phyloP scores from a whole-genome alignment of 1,284 basidiomycete species.

The Grifola frondosa region DNA sequence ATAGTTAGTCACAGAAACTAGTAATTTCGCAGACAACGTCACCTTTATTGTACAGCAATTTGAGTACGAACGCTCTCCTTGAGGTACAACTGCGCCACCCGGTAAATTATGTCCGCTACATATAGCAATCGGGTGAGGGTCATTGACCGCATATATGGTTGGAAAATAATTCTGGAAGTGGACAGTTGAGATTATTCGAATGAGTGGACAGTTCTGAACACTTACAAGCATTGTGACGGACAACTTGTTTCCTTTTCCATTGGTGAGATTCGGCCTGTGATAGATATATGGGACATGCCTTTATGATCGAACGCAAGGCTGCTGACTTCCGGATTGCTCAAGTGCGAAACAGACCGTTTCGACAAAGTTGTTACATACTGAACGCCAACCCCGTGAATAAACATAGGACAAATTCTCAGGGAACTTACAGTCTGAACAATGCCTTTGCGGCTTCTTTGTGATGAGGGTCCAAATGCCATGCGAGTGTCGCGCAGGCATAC shows the following conservation, averaged over 20 bases:
- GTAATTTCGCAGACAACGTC: conserved; percentile 1
- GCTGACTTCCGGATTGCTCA: conserved; percentile 62
- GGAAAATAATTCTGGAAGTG: conserved; percentile 59
- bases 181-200: too few relatives aligned
- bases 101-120: conserved; percentile 58
- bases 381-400: conserved; percentile 5
- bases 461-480: conserved; percentile 66
- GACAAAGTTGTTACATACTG: conserved; percentile 69
- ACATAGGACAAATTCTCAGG: conserved; percentile 1
- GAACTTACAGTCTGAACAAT: conserved; percentile 57
- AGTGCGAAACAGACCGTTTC: conserved; percentile 36
- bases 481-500: conserved; percentile 71
- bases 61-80: conserved; percentile 53
- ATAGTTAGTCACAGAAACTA: background rate
- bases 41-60: conserved; percentile 82
- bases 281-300: conserved; percentile 40
- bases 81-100: conserved; percentile 46
- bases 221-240: conserved; percentile 65
- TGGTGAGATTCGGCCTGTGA: conserved; percentile 9
- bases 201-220: too few relatives aligned
- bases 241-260: conserved; percentile 52
- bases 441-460: conserved; percentile 45
- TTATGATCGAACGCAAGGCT: conserved; percentile 65
- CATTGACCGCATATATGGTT: conserved; percentile 64
- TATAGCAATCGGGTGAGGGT: conserved; percentile 66